Evolutionary conservation across 768 basidiomycete genomes (phyloP), one percentile per base, ranked within the genome.

Genomic region (Lactarius hengduanensis): DNA sequence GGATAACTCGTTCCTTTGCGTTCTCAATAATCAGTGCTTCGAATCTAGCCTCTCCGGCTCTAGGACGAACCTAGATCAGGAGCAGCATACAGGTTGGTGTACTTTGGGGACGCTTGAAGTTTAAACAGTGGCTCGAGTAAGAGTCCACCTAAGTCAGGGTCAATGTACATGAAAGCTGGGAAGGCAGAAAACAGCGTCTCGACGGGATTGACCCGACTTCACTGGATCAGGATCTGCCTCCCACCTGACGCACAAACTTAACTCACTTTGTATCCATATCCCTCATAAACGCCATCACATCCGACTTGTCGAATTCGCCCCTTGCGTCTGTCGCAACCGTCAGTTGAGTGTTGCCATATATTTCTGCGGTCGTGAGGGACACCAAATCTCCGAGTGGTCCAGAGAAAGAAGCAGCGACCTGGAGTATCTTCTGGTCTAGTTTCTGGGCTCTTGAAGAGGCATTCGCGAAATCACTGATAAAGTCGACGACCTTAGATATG

Each of bases 131-230:
- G 72, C 40, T 66, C 59, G 11, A 74, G 64, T 13, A 72, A 61
- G 26, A 38, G 55, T 16, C 41, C 62, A 1, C 86, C 85, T 30
- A 86, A 77, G 1, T 62, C 66, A 1, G 85, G 81, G 70, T 86
- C 85, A 58, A 80, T 76, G 70, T 86, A 87, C 61, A 87, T 72
- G 59, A 84, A 75, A 2, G 81, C 73, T 15, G 79, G 85, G 73
- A 82, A 86, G 6, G 84, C 70, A 22, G 82, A 74, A 67, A 77
- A 83, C 30, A 83, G 76, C 30, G 85, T 83, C 64, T 87, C 86
- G 8, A 86, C 83, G 1, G 86, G 78, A 68, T 81, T 84, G 9
- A 77, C 78, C 30, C 66, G 60, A 30, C 53, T 68, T 18, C n/a
- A 57, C 26, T 18, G 20, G 58, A 10, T 50, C 41, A 62, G 50